These are phyloP conservation scores for Yamadazyma dendronema DNA, from an alignment of 1,139 yeast genomes.

Conservation along the genomic window DNA sequence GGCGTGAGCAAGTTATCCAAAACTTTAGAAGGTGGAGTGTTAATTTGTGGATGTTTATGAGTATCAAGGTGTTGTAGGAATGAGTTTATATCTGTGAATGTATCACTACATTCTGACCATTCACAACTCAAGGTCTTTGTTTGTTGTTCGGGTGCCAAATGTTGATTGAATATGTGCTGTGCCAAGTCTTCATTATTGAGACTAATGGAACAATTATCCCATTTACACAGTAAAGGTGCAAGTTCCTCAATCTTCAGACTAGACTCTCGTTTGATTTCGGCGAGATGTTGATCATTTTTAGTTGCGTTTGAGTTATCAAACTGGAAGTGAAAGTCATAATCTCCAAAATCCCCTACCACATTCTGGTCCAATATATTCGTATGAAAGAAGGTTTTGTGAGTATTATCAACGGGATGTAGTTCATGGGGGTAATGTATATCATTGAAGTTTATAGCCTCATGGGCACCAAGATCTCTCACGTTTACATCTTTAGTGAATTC, in stretches of 20 bases:
- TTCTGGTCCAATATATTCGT: slow-evolving; percentile 36
- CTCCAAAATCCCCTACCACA: slow-evolving; percentile 18
- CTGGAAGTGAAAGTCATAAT: slow-evolving; percentile 43
- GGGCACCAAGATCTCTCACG: slow-evolving; percentile 3
- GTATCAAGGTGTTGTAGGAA: slow-evolving; percentile 61
- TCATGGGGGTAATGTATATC: slow-evolving; percentile 35
- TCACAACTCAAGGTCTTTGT: slow-evolving; percentile 52
- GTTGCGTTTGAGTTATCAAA: slow-evolving; percentile 29
- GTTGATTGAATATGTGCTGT: slow-evolving; percentile 58
- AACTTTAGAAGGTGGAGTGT: not conserved
- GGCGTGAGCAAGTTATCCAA: slow-evolving; percentile 3
- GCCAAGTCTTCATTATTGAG: slow-evolving; percentile 47
- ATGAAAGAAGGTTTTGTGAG: slow-evolving; percentile 49
- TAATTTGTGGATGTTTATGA: slow-evolving; percentile 30
- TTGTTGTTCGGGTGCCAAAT: slow-evolving; percentile 39
- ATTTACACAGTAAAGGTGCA: slow-evolving; percentile 36
- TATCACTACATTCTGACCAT: slow-evolving; percentile 68
- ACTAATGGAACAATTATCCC: slow-evolving; percentile 52
- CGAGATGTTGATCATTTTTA: not conserved
- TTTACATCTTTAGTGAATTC: slow-evolving; percentile 10
- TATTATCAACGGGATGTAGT: slow-evolving; percentile 27
- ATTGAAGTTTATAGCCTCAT: slow-evolving; percentile 1
- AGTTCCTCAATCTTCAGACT: slow-evolving; percentile 5
- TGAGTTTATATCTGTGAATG: slow-evolving; percentile 48
- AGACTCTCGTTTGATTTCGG: not conserved